A percentile compares a stretch with the other conserved stretches of the same genome.
phyloP scores from a whole-genome alignment of 805 yeast species.

The Maudiozyma bulderi region DNA sequence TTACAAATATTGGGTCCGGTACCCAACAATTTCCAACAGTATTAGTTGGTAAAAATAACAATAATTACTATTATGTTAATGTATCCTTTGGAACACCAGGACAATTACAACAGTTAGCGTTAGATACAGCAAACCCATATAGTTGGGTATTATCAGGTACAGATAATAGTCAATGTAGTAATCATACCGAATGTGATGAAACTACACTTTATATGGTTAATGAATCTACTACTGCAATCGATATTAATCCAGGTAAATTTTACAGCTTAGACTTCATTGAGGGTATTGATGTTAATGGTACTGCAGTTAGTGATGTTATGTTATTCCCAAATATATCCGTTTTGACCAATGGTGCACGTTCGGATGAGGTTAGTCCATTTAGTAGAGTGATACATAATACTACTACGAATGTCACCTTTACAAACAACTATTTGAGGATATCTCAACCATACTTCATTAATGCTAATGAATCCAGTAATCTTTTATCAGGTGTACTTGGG shows the following conservation, averaged over 20 bases:
- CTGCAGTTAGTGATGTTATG: constrained; percentile 18
- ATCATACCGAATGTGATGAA: constrained; percentile 1
- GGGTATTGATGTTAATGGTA: constrained; percentile 15
- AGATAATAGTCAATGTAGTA: constrained; percentile 6
- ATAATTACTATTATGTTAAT: constrained; percentile 26
- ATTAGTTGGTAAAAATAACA: constrained; percentile 16
- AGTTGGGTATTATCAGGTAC: constrained; percentile 27
- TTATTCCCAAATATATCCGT: constrained; percentile 8
- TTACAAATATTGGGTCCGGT: neutral
- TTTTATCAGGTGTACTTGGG: constrained; percentile 36
- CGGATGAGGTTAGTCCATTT: neutral
- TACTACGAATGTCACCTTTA: neutral
- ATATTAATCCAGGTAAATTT: constrained; percentile 4
- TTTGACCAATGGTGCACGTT: neutral
- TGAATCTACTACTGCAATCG: constrained; percentile 13
- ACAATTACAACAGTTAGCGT: constrained; percentile 23
- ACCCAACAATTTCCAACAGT: constrained; percentile 13
- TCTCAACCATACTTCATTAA: constrained; percentile 29
- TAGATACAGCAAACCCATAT: constrained; percentile 34
- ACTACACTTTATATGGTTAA: constrained; percentile 9
- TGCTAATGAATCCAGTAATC: constrained; percentile 30
- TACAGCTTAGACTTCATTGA: constrained; percentile 20
- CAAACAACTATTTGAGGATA: constrained; percentile 10
- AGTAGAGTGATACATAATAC: neutral
- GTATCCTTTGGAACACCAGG: constrained; percentile 26